Base-by-base conservation (phyloP, 2,329 filamentous ascomycete species). In the Xenosphaeropsis pyriputrescens region DNA sequence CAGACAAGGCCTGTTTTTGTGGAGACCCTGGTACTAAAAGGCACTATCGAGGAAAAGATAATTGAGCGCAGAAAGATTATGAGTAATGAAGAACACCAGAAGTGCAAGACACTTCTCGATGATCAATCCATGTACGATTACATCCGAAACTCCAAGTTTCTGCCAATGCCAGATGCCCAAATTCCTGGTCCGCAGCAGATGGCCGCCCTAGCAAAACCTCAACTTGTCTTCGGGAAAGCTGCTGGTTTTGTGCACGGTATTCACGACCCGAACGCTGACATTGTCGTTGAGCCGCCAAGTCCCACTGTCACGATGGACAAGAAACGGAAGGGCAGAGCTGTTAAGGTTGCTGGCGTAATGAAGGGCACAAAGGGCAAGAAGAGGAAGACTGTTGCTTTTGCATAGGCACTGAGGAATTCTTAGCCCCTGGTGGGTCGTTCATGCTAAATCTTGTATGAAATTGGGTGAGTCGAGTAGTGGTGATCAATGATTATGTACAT, bases 11-110 rank as follows among this genome's bases (percentile, higher is more conserved):
- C 76, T 0, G 88, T 95, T 0, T 75, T 74, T 7, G 88, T 94
- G 0, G 85, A 95, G 59, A 95, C 86, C 0, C 61, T 95, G 2
- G 79, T 95, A 1, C 61, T 95, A 5, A 72, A 71, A 38, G 76
- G 75, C 40, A 93, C 83, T 8, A 72, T 95, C 8, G 89, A 95
- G 51, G 85, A 95, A 54, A 72, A 79, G 13, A 89, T 96, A 50
- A 64, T 93, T 5, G 67, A 79, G 41, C 72, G 84, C 4, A 69
- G 82, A 33, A 70, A 75, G 45, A 67, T 75, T 26, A 89, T 94
- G 83, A 83, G 79, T 1, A 74, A 75, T 40, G 68, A 68, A 2
- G 73, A 78, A 47, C 70, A 75, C 43, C 62, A 64, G 34, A 63
- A 61, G 38, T 65, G 67, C 44, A 74, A 69, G 47, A 64, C 61